phyloP scores from a whole-genome alignment of 2,329 filamentous ascomycete genomes.

The Endoconidiophora laricicola region DNA sequence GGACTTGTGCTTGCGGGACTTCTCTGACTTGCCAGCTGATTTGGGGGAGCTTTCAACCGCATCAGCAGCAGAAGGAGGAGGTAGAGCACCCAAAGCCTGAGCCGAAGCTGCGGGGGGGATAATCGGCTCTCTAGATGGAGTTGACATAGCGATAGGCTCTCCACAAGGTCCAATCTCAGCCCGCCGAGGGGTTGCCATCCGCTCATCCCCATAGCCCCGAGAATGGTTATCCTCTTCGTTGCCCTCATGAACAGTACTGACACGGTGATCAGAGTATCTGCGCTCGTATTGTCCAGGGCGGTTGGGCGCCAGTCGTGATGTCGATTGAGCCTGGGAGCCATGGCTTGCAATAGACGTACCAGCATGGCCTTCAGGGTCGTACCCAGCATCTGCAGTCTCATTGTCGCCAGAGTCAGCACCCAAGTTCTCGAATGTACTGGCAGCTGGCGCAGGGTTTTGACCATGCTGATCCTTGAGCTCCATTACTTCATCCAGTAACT shows the following conservation, averaged over 20 bases:
- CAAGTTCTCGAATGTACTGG: constrained; percentile 51
- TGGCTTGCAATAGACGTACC: constrained; percentile 29
- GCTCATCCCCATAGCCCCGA: constrained; percentile 25
- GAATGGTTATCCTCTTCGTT: constrained; percentile 48
- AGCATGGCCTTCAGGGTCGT: constrained; percentile 35
- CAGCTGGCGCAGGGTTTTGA: constrained; percentile 31
- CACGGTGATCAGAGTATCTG: constrained; percentile 57
- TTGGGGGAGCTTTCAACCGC: constrained; percentile 52
- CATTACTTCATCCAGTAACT: constrained; percentile 83
- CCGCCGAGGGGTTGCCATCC: constrained; percentile 15
- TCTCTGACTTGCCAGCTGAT: constrained; percentile 36
- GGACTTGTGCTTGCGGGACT: constrained; percentile 77
- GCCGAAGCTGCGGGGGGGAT: constrained; percentile 4
- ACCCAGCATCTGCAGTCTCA: constrained; percentile 52
- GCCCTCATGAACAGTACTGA: constrained; percentile 76
- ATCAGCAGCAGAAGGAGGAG: constrained; percentile 12
- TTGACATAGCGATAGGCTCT: constrained; percentile 7
- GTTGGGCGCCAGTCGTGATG: constrained; percentile 32
- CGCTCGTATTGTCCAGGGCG: constrained; percentile 55
- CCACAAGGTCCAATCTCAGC: constrained; percentile 7
- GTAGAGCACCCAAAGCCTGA: background rate
- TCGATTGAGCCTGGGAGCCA: constrained; percentile 20
- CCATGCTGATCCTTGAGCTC: constrained; percentile 46
- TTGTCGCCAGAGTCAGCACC: constrained; percentile 45
- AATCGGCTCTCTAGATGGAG: constrained; percentile 6